Evolutionary conservation across 192 early-diverging fungal species (phyloP), one percentile per base, ranked within the genome.

Genomic region (Backusella parvicylindrica): DNA sequence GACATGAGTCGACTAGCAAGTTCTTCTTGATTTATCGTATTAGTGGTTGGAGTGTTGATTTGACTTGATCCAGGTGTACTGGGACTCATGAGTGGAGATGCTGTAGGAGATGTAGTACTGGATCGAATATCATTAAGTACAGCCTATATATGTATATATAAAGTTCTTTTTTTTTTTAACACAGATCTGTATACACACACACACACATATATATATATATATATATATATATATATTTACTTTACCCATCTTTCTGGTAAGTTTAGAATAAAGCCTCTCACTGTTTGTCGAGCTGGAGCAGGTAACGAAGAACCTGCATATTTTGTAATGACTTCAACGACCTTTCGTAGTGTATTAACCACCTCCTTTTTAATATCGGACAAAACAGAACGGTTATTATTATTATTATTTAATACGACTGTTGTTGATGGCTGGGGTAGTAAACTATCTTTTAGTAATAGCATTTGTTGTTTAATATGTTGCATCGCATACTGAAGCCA

Each of bases 221-320:
- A 60, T 32, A 26, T 7, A 32, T 28, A 7, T 38, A 68, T 35
- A 6, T 3, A 35, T 63, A 23, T 21, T 38, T 26, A 18, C 6
- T 35, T 82, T 21, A 83, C 90, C 93, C 94, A 96, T 70, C 94
- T 84, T 13, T 85, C 84, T 1, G 97, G 97, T 75, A 98, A 82
- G 1, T 84, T 86, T 6, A 98, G 79, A 56, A 98, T 96, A 74
- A 98, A 92, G 5, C 86, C 88, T 16, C 94, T 87, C 9, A 98
- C 97, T 37, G 83, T 89, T 43, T 86, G 78, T 63, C 91, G 84
- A 18, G 96, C 94, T 32, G 91, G 92, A 32, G 89, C 91, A 7
- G 97, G 94, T 43, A 98, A 82, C 68, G 91, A 92, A 2, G 89
- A 84, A 9, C 92, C 91, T n/a, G 97, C 95, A 79, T 98, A 95